Base-by-base conservation (phyloP, 805 yeast genomes). In the Spencermartinsiella europaea region DNA sequence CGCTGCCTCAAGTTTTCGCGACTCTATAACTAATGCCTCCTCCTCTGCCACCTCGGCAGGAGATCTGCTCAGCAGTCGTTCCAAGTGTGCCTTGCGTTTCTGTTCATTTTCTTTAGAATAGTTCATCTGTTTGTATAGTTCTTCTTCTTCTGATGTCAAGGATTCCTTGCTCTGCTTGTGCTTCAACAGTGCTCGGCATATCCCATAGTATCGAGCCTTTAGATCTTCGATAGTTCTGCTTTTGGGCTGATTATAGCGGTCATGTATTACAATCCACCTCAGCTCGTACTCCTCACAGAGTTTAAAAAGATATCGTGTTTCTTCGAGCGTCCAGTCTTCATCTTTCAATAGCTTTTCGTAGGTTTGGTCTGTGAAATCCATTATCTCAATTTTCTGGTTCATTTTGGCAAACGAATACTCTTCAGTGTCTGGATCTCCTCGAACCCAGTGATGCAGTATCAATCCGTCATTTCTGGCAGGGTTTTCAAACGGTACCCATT, bases 41-140 rank as follows among this genome's bases (percentile, higher is more conserved):
- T 93, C 99, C 68, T 93, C 99, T 0, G 98, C 98, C 38, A 93
- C 86, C 62, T 93, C 99, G 0, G 97, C 95, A 0, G 99, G 97
- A 2, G 91, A 80, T 55, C 99, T 72, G 33, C 80, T 80, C 37
- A 91, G 71, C 34, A 93, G 69, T 50, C 86, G 78, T 56, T 81
- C 82, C 39, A 93, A 67, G 60, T 91, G 91, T 43, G 77, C 77
- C 57, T 93, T 93, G 51, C 99, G 76, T 55, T 82, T 87, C 17
- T 75, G 50, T 63, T 93, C 99, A 53, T 78, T 80, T 4, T 75
- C 73, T 55, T 80, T 82, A 34, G 86, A 80, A 61, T 75, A 93
- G 17, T 80, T 73, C 58, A 93, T 72, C 21, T 81, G 73, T 25
- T 82, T 81, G 16, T 83, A 72, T 35, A 88, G 62, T 45, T 77